phyloP scores from a whole-genome alignment of 768 basidiomycete species.

The Hemileccinum impolitum region DNA sequence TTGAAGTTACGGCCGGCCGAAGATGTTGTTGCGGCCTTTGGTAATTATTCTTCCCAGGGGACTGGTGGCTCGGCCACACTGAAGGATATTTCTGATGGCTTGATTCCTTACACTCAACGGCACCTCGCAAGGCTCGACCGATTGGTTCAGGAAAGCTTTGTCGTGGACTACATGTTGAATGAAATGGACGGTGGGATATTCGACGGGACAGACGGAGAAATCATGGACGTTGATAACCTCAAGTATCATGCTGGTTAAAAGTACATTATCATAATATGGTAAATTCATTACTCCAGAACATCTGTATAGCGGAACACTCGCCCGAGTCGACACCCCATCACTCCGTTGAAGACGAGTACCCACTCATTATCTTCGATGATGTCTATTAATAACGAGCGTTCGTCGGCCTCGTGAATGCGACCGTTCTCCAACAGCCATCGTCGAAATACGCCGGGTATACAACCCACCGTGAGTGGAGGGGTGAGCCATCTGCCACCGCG shows the following conservation, averaged over 20 bases:
- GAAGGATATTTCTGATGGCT: constrained; percentile 76
- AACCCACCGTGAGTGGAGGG: constrained; percentile 56
- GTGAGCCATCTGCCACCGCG: constrained; percentile 61
- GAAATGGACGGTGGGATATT: constrained; percentile 87
- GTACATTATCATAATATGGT: constrained; percentile 15
- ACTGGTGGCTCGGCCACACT: constrained; percentile 30
- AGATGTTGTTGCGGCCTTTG: constrained; percentile 68
- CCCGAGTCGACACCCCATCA: constrained; percentile 66
- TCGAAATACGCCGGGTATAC: constrained; percentile 69
- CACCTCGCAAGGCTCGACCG: constrained; percentile 84
- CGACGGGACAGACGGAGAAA: constrained; percentile 42
- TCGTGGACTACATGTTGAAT: constrained; percentile 83
- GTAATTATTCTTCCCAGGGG: constrained; percentile 16
- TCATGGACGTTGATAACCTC: constrained; percentile 40
- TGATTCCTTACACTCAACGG: constrained; percentile 93
- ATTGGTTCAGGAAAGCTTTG: constrained; percentile 91
- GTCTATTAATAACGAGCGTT: constrained; percentile 40
- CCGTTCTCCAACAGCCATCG: constrained; percentile 64
- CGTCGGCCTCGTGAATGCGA: constrained; percentile 49
- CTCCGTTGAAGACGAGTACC: constrained; percentile 70
- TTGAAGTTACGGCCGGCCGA: constrained; percentile 74
- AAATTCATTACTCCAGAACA: background rate
- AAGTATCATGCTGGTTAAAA: constrained; percentile 11
- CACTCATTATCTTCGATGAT: constrained; percentile 52
- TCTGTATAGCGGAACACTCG: constrained; percentile 8